These are phyloP conservation scores for Raphanus hybrid DNA, from an alignment of 441 rosid species.

Conservation along the genomic window DNA sequence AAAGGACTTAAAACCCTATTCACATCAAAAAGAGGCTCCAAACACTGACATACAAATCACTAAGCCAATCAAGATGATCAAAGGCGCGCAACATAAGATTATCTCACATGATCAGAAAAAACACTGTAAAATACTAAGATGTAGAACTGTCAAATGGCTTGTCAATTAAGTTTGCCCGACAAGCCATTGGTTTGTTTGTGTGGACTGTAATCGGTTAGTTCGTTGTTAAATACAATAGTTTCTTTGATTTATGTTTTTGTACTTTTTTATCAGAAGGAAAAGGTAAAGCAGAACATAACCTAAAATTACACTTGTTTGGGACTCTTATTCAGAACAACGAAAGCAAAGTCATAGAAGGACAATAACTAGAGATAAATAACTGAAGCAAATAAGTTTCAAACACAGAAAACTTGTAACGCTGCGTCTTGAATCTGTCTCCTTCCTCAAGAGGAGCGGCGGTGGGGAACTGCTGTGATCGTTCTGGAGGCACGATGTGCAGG, in stretches of 20 bases:
- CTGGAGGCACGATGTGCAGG: neutral
- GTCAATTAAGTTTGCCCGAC: neutral
- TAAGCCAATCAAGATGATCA: neutral
- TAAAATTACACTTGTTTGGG: neutral
- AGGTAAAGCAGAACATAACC: neutral
- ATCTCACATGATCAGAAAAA: neutral
- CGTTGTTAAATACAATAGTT: neutral
- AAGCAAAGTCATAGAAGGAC: neutral
- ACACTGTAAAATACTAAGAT: neutral
- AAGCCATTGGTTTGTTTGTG: neutral
- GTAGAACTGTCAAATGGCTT: neutral
- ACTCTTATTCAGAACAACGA: neutral
- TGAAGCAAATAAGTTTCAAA: neutral
- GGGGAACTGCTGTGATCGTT: neutral
- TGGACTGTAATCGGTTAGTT: neutral
- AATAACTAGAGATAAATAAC: neutral
- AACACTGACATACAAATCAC: neutral
- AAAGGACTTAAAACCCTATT: neutral
- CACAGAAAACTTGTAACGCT: neutral
- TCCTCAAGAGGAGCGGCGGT: slow-evolving; percentile 10
- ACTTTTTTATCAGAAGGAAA: neutral
- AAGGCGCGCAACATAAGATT: neutral
- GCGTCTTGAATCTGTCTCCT: neutral
- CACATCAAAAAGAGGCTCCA: neutral
- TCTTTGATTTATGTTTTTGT: neutral